phyloP scores from a whole-genome alignment of 352 stramenopile genomes.

The Pythium brassicae region DNA sequence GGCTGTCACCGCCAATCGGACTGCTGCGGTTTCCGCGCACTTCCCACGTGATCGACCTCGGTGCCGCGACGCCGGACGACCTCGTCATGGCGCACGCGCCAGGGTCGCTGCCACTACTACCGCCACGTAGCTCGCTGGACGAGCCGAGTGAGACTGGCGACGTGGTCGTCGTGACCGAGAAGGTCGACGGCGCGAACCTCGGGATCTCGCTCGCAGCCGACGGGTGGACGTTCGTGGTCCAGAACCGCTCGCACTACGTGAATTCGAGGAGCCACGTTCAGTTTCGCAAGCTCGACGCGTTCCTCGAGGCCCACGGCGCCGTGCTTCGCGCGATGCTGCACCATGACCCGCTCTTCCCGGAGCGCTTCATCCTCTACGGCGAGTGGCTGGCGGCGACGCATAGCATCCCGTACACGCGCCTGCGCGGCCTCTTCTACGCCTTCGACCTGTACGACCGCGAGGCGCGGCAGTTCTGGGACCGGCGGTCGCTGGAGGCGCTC shows the following conservation, averaged over 20 bases:
- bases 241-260: conserved; percentile 81
- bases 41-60: conserved; percentile 49
- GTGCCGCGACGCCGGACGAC: conserved; percentile 53
- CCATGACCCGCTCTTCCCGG: conserved; percentile 45
- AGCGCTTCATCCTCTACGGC: conserved; percentile 74
- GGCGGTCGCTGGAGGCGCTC: conserved; percentile 26
- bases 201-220: conserved; percentile 59
- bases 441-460: conserved; percentile 80
- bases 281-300: conserved; percentile 62
- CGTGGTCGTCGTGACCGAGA: conserved; percentile 67
- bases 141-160: conserved; percentile 8
- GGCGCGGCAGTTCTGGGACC: conserved; percentile 39
- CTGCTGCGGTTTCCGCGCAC: conserved; percentile 64
- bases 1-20: conserved; percentile 30
- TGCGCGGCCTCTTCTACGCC: conserved; percentile 67
- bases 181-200: conserved; percentile 84
- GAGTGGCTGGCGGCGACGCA: conserved; percentile 81
- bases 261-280: conserved; percentile 50
- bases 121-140: neutral
- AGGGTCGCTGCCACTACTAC: neutral
- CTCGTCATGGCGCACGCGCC: conserved; percentile 22
- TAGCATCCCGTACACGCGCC: conserved; percentile 68
- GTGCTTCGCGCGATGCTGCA: conserved; percentile 40
- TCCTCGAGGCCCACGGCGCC: conserved; percentile 34
- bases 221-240: conserved; percentile 45